A percentile compares a stretch with the other conserved stretches of the same genome.
Conservation (phyloP, 2,329 filamentous ascomycete genomes). For the Coleophoma crateriformis region DNA sequence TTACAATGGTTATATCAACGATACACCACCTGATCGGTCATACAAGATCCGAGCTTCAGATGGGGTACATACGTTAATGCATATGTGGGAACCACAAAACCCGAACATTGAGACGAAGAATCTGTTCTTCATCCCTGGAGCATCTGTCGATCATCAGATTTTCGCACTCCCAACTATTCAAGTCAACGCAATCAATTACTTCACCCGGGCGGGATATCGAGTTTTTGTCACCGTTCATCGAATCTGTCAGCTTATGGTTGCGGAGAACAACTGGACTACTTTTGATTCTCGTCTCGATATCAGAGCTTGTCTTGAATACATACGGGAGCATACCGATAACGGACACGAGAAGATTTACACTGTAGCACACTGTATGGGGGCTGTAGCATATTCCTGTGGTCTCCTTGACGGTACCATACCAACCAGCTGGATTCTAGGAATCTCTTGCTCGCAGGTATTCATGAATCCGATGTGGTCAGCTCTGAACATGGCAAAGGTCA, state of each 20-base stretch:
- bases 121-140: constrained; percentile 57
- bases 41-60: constrained; percentile 46
- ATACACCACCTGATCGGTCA: constrained; percentile 37
- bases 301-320: constrained; percentile 45
- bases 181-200: constrained; percentile 59
- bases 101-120: constrained; percentile 34
- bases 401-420: constrained; percentile 58
- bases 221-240: constrained; percentile 54
- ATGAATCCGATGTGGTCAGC: constrained; percentile 55
- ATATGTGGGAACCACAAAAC: constrained; percentile 48
- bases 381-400: constrained; percentile 51
- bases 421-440: constrained; percentile 47
- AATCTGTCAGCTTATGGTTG: constrained; percentile 46
- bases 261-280: constrained; percentile 49
- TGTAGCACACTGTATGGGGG: constrained; percentile 59
- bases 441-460: constrained; percentile 57
- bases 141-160: constrained; percentile 58
- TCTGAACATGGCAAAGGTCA: constrained; percentile 51
- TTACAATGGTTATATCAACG: constrained; percentile 47
- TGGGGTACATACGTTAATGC: constrained; percentile 44
- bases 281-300: constrained; percentile 57
- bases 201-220: constrained; percentile 53
- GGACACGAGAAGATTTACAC: constrained; percentile 43
- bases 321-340: constrained; percentile 32
- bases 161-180: constrained; percentile 57